Evolutionary conservation across 2,329 filamentous ascomycete species (phyloP).

Genomic region (Trichophaea hybrida): DNA sequence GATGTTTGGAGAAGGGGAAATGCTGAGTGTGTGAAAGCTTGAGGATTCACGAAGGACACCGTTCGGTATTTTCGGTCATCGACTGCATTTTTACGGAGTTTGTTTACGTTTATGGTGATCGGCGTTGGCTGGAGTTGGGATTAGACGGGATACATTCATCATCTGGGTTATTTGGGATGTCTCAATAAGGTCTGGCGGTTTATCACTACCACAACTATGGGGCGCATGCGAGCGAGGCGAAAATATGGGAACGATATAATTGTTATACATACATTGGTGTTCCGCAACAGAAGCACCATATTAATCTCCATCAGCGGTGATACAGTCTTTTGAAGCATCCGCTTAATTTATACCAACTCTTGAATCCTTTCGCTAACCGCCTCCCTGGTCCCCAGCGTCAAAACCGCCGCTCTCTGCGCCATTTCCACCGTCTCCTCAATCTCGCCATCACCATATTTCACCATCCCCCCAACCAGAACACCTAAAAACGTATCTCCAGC

Average conservation of each 20-base stretch:
- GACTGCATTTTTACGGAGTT: background rate
- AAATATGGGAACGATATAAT: no score
- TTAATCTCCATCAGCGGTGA: background rate
- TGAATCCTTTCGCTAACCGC: constrained; percentile 51
- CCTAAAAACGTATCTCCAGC: constrained; percentile 89
- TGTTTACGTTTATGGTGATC: no score
- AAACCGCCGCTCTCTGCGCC: constrained; percentile 65
- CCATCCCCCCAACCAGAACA: constrained; percentile 64
- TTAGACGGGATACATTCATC: background rate
- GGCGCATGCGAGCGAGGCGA: no score
- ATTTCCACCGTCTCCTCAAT: constrained; percentile 43
- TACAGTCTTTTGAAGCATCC: background rate
- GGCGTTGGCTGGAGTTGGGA: background rate
- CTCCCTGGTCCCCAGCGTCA: constrained; percentile 61
- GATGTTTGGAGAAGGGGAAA: background rate
- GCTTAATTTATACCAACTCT: constrained; percentile 30
- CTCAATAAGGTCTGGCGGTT: background rate
- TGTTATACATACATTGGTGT: background rate
- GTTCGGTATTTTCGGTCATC: background rate
- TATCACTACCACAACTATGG: no score
- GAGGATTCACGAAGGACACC: no score
- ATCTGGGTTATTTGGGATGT: no score
- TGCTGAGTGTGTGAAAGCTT: background rate
- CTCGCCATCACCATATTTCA: constrained; percentile 38
- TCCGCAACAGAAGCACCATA: background rate